Percentiles rank a stretch among this genome's conserved stretches.
These are phyloP conservation scores for Lasiodiplodia sp. DNA, from an alignment of 2,329 filamentous ascomycete genomes.

Conservation along the genomic window DNA sequence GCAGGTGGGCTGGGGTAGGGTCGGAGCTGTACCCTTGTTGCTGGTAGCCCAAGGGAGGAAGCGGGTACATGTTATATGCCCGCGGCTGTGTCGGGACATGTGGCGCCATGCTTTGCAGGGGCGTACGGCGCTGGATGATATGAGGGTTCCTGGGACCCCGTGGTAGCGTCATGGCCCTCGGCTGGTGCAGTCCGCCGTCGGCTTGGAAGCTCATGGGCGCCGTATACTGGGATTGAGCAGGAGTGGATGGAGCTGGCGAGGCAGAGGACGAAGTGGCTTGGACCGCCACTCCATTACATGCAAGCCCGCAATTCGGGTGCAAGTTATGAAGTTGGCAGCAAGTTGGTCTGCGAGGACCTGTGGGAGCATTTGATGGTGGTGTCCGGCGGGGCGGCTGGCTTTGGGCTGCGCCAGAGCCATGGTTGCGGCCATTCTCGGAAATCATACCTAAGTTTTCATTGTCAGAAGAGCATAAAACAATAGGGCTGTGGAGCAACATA, in stretches of 20 bases:
- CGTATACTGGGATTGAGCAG: background rate
- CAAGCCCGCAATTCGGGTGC: background rate
- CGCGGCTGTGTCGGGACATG: background rate
- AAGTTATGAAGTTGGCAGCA: background rate
- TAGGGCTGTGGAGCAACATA: too few relatives aligned
- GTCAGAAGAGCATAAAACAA: background rate
- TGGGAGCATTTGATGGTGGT: background rate
- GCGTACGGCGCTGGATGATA: background rate
- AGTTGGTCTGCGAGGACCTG: background rate
- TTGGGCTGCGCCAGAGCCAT: too few relatives aligned
- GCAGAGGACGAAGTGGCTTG: background rate
- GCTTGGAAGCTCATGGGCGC: background rate
- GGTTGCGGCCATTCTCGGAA: background rate
- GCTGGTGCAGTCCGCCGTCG: background rate
- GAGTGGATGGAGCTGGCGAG: background rate
- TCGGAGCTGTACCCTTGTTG: background rate
- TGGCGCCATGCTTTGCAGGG: background rate
- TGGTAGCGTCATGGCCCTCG: background rate
- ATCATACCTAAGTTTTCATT: fast-evolving
- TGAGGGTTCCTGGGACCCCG: background rate
- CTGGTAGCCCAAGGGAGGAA: background rate
- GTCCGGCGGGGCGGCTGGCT: background rate
- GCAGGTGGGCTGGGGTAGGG: background rate
- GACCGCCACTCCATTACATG: background rate
- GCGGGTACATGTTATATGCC: background rate